These are phyloP conservation scores for Pleurotus tuoliensis DNA, from an alignment of 768 basidiomycete genomes.

Conservation along the genomic window DNA sequence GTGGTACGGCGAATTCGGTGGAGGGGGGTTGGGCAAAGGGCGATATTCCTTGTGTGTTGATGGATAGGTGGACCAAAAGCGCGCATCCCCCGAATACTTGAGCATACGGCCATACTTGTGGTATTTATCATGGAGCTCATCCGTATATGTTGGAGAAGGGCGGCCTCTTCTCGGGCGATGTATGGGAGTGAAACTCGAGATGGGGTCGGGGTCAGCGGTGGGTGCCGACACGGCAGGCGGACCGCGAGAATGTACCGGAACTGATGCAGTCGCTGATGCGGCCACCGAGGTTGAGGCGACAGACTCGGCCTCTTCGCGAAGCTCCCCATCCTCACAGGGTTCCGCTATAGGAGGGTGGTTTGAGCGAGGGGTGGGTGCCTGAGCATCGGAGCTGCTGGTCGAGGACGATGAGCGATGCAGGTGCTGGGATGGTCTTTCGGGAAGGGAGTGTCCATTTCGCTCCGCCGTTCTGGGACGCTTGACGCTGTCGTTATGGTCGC, in stretches of 20 bases:
- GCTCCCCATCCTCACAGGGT: conserved; percentile 53
- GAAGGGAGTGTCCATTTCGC: conserved; percentile 18
- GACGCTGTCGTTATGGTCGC: conserved; percentile 32
- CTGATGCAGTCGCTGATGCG: conserved; percentile 18
- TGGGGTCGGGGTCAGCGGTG: conserved; percentile 24
- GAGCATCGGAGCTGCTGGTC: conserved; percentile 20
- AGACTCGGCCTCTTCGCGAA: conserved; percentile 39
- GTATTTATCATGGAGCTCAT: conserved; percentile 66
- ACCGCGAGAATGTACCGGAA: conserved; percentile 6
- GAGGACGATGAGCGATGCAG: conserved; percentile 21
- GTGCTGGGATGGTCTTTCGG: conserved; percentile 19
- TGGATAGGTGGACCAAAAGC: conserved; percentile 72
- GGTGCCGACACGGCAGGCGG: conserved; percentile 13
- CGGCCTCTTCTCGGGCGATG: conserved; percentile 65
- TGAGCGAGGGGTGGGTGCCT: conserved; percentile 21
- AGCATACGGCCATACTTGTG: conserved; percentile 66
- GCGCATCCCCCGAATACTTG: conserved; percentile 81
- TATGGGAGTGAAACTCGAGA: conserved; percentile 45
- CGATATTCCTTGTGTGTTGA: conserved; percentile 61
- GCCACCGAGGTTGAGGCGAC: conserved; percentile 21
- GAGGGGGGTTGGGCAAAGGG: conserved; percentile 60
- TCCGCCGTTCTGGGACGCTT: conserved; percentile 44
- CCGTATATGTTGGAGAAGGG: conserved; percentile 41
- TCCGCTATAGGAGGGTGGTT: conserved; percentile 23
- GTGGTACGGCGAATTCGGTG: conserved; percentile 66